Conservation (phyloP, 2,329 filamentous ascomycete species). For the Cladophialophora immunda region DNA sequence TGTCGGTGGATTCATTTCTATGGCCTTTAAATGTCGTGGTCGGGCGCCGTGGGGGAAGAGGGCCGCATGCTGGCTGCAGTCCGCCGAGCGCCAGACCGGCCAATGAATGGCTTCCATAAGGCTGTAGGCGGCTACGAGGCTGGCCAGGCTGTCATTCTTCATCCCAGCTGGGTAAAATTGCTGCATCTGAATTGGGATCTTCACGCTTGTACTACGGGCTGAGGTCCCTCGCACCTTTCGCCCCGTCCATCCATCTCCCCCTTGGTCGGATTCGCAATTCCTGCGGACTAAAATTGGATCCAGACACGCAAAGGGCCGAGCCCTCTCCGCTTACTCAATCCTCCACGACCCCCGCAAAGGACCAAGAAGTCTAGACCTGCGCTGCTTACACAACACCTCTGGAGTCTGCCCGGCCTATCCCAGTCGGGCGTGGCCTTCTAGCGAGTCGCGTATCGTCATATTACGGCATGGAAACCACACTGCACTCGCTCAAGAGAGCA, state of each 20-base stretch:
- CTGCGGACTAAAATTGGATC: neutral
- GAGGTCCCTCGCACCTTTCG: neutral
- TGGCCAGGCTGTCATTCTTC: neutral
- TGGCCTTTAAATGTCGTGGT: neutral
- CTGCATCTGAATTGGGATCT: neutral
- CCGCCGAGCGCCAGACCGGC: neutral
- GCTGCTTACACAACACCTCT: conserved; percentile 10
- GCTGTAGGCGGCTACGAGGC: neutral
- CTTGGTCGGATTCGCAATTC: too few species aligned
- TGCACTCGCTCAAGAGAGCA: neutral
- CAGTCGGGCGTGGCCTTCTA: neutral
- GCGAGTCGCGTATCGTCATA: neutral
- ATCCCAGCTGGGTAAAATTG: neutral
- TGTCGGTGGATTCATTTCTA: neutral
- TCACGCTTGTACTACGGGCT: neutral
- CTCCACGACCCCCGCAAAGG: neutral
- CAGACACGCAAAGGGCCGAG: neutral
- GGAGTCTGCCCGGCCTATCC: neutral
- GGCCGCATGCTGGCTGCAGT: neutral
- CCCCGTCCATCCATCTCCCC: neutral
- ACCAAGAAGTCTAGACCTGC: conserved; percentile 4
- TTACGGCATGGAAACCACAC: neutral
- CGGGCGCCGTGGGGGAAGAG: neutral
- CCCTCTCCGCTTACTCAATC: neutral
- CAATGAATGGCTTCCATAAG: neutral